Evolutionary conservation across 768 basidiomycete species (phyloP), one percentile per base, ranked within the genome.

Genomic region (Mycena amicta): DNA sequence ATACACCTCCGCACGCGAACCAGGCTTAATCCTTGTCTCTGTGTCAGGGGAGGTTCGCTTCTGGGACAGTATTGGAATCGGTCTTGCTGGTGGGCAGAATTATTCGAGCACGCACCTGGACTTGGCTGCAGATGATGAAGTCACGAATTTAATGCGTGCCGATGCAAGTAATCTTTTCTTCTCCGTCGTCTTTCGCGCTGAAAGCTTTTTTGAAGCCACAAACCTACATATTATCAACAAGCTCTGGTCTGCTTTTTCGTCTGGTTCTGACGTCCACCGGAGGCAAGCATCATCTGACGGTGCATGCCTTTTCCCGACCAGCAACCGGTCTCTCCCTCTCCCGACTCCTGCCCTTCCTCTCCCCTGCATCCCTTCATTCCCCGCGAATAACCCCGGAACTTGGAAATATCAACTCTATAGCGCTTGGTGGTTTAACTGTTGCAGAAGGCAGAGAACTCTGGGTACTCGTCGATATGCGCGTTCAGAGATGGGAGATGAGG

Each of bases 31-130:
- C 41, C 81, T 95, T 52, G 74, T 92, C 50, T 89, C 89, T 6
- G 74, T 82, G 5, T 74, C 80, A 0, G 95, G 95, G 3, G 77
- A 86, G 61, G 74, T 93, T 55, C 84, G 91, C 33, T 91, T 92
- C 70, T 98, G 95, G 95, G 88, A 94, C 55, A 89, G 87, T 59
- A 88, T 95, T 41, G 87, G 87, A 3, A 90, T 88, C 57, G 91
- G 91, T 16, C 82, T 93, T 15, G 89, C 92, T 2, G 91, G 92
- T 13, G 91, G 90, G 8, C 83, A 89, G 33, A 84, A 85, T 59
- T 89, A 79, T 66, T 78, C 79, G 11, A 79, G 81, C 26, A 73
- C 79, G 3, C 65, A 77, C 11, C 63, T 90, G 50, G 75, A 79
- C 22, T 70, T 91, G 46, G 74, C 74, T 27, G 61, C 75, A 3